phyloP scores from a whole-genome alignment of 23 red algal genomes.

The Cyanidium caldarium region DNA sequence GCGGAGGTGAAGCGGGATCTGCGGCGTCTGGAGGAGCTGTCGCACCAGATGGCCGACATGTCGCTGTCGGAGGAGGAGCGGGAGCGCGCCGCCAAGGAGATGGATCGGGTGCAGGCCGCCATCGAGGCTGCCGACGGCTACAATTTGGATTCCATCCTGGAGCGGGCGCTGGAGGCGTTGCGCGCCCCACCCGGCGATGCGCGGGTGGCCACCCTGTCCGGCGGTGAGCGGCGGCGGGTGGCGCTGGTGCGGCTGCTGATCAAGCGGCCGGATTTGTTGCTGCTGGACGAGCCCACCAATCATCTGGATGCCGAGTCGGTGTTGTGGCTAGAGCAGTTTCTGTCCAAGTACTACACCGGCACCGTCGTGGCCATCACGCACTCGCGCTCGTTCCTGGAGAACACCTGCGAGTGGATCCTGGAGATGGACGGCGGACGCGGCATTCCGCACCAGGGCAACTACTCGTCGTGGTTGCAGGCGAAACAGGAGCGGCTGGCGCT shows the following conservation, averaged over 20 bases:
- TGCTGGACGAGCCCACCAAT: constrained; percentile 87
- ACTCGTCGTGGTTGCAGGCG: constrained; percentile 64
- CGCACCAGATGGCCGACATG: constrained; percentile 21
- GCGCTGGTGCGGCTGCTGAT: constrained; percentile 54
- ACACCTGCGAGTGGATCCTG: constrained; percentile 71
- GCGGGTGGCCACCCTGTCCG: constrained; percentile 35
- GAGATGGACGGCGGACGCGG: constrained; percentile 59
- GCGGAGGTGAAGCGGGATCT: constrained; percentile 17
- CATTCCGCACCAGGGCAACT: constrained; percentile 66
- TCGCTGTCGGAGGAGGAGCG: constrained; percentile 9
- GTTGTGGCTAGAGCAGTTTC: constrained; percentile 73
- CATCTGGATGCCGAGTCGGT: constrained; percentile 62
- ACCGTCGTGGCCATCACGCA: constrained; percentile 70
- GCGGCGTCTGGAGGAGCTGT: constrained; percentile 26
- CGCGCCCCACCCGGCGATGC: constrained; percentile 63
- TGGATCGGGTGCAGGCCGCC: constrained; percentile 36
- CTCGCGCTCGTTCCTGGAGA: constrained; percentile 72
- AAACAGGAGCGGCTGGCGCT: constrained; percentile 45
- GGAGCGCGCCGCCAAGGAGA: constrained; percentile 38
- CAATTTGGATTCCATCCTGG: constrained; percentile 68
- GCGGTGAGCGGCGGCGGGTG: constrained; percentile 62
- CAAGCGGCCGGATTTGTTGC: constrained; percentile 48
- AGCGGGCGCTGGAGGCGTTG: constrained; percentile 52
- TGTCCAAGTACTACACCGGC: constrained; percentile 50
- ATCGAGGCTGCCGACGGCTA: constrained; percentile 75